phyloP scores from a whole-genome alignment of 2,329 filamentous ascomycete species.

The Fusarium agapanthi region DNA sequence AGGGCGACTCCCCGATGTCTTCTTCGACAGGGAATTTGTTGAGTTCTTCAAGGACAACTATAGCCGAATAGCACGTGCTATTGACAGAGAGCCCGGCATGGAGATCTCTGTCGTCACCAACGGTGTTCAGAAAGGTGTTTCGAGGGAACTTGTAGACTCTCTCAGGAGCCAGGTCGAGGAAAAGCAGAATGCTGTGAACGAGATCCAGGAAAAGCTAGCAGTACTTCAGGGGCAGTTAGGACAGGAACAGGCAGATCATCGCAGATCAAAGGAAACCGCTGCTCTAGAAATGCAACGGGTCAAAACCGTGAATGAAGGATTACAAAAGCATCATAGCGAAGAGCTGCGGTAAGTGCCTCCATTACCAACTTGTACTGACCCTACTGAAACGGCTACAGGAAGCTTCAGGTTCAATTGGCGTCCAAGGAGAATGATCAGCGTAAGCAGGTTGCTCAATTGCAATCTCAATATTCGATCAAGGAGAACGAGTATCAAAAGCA shows the following conservation, averaged over 20 bases:
- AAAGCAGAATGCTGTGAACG: slow-evolving; percentile 64
- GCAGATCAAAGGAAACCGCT: slow-evolving; percentile 66
- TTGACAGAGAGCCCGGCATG: slow-evolving; percentile 89
- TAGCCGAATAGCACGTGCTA: slow-evolving; percentile 80
- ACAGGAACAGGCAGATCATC: slow-evolving; percentile 78
- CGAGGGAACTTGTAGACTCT: slow-evolving; percentile 90
- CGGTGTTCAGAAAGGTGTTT: slow-evolving; percentile 87
- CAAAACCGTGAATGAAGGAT: slow-evolving; percentile 73
- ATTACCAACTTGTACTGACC: too few species aligned
- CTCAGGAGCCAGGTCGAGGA: slow-evolving; percentile 80
- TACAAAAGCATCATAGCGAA: slow-evolving; percentile 75
- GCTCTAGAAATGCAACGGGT: slow-evolving; percentile 53
- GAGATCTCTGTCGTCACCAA: slow-evolving; percentile 85
- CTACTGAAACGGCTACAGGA: slow-evolving; percentile 39
- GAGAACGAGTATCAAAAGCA: slow-evolving; percentile 43
- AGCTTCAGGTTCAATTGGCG: slow-evolving; percentile 44
- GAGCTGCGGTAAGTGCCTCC: slow-evolving; percentile 62
- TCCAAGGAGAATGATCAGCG: slow-evolving; percentile 45
- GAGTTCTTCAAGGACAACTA: slow-evolving; percentile 98
- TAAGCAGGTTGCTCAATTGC: slow-evolving; percentile 41
- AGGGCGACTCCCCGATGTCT: slow-evolving; percentile 77
- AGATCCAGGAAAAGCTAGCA: slow-evolving; percentile 55
- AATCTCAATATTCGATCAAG: slow-evolving; percentile 43
- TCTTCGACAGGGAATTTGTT: slow-evolving; percentile 85
- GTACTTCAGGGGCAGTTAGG: slow-evolving; percentile 65